A percentile compares a stretch with the other conserved stretches of the same genome.
Conservation (phyloP, 177 flowering plant genomes). For the Tripterygium wilfordii region DNA sequence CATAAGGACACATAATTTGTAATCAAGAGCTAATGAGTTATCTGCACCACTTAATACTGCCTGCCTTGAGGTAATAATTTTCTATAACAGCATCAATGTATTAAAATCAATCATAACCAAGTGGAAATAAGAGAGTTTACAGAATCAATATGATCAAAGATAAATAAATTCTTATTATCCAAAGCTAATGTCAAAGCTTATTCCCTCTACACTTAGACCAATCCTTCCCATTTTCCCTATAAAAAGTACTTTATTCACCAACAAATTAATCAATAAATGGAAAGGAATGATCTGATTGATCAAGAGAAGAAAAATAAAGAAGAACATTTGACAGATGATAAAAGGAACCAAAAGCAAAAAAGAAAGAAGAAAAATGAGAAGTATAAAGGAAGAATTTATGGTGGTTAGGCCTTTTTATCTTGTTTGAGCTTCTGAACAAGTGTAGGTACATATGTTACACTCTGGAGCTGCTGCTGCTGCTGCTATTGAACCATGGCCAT, state of each 20-base stretch:
- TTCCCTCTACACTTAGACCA: constrained; percentile 4
- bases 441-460: constrained; percentile 44
- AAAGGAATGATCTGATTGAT: constrained; percentile 5
- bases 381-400: too few species aligned
- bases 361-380: not conserved
- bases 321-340: not conserved
- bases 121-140: too few species aligned
- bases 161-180: too few species aligned
- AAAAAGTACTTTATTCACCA: constrained; percentile 28
- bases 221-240: constrained; percentile 12
- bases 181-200: constrained; percentile 10
- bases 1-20: too few species aligned
- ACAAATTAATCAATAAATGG: constrained; percentile 39
- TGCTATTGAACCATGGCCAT: constrained; percentile 50
- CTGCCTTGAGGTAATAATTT: too few species aligned
- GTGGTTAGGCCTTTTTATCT: constrained; percentile 1
- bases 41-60: too few species aligned
- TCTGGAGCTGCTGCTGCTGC: not conserved
- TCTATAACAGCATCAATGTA: too few species aligned
- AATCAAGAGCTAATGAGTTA: too few species aligned
- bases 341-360: not conserved
- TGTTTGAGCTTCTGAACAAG: constrained; percentile 14
- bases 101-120: too few species aligned
- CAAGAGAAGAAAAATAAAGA: constrained; percentile 3
- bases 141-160: too few species aligned